Conservation (phyloP, 345 rosid species). For the Kandelia obovata region DNA sequence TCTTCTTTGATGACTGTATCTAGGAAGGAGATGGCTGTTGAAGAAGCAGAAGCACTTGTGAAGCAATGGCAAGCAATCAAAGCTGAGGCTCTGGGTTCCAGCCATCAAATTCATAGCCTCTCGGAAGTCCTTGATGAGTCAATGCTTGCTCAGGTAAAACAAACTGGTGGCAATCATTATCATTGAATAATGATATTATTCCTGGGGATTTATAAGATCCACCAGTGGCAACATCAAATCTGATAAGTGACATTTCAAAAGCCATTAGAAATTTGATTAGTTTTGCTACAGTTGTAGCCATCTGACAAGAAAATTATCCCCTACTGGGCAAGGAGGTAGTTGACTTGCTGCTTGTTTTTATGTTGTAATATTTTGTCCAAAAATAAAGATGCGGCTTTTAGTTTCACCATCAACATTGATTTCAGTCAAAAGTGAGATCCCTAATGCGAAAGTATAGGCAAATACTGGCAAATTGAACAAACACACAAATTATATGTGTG, state of each 20-base stretch:
- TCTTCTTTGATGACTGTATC: conserved; percentile 32
- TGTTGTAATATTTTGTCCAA: not conserved
- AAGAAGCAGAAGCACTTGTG: conserved; percentile 89
- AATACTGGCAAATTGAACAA: no score
- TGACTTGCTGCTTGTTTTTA: no score
- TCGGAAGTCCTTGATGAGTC: conserved; percentile 78
- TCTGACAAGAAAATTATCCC: no score
- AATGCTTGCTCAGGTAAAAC: conserved; percentile 81
- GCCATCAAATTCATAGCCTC: conserved; percentile 59
- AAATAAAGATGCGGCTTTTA: not conserved
- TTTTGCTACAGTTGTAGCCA: no score
- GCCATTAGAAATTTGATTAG: no score
- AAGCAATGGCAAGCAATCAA: conserved; percentile 85
- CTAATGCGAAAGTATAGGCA: not conserved
- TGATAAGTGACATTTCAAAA: no score
- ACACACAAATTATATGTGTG: no score
- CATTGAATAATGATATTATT: no score
- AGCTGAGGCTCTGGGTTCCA: conserved; percentile 90
- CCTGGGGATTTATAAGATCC: no score
- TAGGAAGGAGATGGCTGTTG: conserved; percentile 63
- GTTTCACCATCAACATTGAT: not conserved
- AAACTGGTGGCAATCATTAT: not conserved
- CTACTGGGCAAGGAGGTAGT: no score
- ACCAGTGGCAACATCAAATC: no score
- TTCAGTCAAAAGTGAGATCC: not conserved